Conservation (phyloP, 345 rosid genomes). For the Citrus sp. region DNA sequence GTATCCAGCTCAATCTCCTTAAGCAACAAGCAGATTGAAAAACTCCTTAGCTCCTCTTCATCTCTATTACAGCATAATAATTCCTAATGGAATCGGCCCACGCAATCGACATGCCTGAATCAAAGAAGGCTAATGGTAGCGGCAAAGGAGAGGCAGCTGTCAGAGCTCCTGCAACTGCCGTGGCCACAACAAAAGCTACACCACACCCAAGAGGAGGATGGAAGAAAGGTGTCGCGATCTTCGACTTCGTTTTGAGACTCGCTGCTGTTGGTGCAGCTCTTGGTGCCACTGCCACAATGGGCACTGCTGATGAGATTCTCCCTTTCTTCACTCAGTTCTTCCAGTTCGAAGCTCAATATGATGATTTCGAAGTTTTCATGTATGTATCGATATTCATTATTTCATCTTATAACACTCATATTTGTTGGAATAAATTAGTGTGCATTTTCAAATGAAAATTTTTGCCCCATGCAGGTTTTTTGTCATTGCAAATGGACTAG, state of each 20-base stretch:
- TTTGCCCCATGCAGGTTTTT: conserved; percentile 35
- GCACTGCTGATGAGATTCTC: conserved; percentile 37
- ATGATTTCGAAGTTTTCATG: conserved; percentile 43
- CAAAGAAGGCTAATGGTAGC: not conserved
- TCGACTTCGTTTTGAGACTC: conserved; percentile 45
- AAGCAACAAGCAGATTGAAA: not conserved
- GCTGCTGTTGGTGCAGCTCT: conserved; percentile 34
- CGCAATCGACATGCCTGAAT: conserved; percentile 15
- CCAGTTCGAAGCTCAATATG: conserved; percentile 53
- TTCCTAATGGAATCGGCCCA: conserved; percentile 29
- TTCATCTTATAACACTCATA: too few relatives aligned
- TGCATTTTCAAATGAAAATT: not conserved
- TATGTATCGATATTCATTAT: not conserved
- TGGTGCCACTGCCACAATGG: conserved; percentile 44
- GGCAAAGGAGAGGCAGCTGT: conserved; percentile 27
- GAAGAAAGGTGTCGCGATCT: conserved; percentile 40
- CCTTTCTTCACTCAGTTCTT: conserved; percentile 70
- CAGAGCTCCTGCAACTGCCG: conserved; percentile 4
- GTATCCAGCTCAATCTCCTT: not conserved
- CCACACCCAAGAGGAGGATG: conserved; percentile 19
- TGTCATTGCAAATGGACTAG: conserved; percentile 33
- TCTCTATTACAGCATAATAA: not conserved
- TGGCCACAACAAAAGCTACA: conserved; percentile 1
- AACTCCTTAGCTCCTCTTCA: not conserved
- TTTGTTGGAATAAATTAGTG: too few relatives aligned